Evolutionary conservation across 148 eudicot species (phyloP).

Genomic region (Chenopodium album): DNA sequence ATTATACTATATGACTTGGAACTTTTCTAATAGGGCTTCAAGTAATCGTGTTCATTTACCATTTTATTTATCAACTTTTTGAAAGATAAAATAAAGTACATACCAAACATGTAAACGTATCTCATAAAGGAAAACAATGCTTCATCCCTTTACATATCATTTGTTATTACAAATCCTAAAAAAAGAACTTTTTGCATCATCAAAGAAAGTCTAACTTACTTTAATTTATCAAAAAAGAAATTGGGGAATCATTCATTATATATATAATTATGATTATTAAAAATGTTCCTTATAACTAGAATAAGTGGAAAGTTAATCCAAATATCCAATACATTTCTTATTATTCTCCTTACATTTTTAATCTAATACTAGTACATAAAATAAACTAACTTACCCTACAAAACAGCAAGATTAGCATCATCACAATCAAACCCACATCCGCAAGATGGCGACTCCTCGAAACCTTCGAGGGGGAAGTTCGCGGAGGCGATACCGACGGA

Average conservation of each 20-base stretch:
- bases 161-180: not conserved
- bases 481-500: conserved; percentile 61
- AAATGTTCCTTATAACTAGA: no score
- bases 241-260: no score
- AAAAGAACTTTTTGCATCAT: not conserved
- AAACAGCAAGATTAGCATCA: not conserved
- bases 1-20: no score
- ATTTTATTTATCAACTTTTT: no score
- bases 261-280: no score
- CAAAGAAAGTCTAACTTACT: not conserved
- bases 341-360: no score
- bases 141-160: not conserved
- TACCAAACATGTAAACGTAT: not conserved
- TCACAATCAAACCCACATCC: conserved; percentile 58
- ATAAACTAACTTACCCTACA: not conserved
- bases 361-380: not conserved
- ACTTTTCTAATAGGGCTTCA: not conserved
- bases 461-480: conserved; percentile 38
- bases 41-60: not conserved
- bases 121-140: not conserved
- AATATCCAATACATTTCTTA: no score
- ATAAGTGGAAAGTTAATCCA: no score
- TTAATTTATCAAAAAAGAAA: no score
- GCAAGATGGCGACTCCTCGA: conserved; percentile 48
- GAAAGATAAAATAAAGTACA: not conserved